Evolutionary conservation across 1,284 basidiomycete genomes (phyloP), one percentile per base, ranked within the genome.

Genomic region (Phylloboletellus chloephorus): DNA sequence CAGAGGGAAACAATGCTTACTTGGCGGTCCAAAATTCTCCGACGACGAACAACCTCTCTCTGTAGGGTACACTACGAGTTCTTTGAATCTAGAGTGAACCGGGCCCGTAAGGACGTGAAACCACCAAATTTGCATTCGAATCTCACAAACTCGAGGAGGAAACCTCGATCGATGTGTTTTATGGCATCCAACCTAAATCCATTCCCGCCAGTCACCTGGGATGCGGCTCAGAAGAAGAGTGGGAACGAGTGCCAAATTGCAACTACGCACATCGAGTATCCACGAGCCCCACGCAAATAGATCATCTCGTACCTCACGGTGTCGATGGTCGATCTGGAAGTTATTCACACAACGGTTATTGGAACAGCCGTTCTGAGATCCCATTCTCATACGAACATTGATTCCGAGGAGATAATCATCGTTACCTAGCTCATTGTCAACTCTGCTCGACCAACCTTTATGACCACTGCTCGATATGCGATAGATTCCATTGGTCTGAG

Each of bases 151-250:
- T 73, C 68, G 2, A 74, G 53, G 12, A 84, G 61, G 52, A 88
- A 88, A 20, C 66, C 65, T 43, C 72, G 66, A 57, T 88, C 84
- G 44, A 86, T 81, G 50, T 88, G 85, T 59, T 93, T 94, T 54
- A 92, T 87, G 9, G 91, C 92, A 54, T 94, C 92, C 25, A 94
- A 73, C 31, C 91, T 74, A 64, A 93, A 92, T 3, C 92, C 92
- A 20, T 71, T 68, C 8, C 81, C 87, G 4, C 82, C 83, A 1
- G 87, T 91, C 29, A 82, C 85, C 78, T 92, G 39, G 21, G 32
- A 37, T 30, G 13, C 6, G 22, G 12, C 6, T 50, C 35, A 49
- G 25, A 19, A 31, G 6, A 13, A 25, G 26, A 20, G 9, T 31
- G 35, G 46, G 31, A 37, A 35, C 37, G 5, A 7, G 24, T 17